Conservation (phyloP, 495 filamentous ascomycete genomes). For the Aspergillus bertholletiae region DNA sequence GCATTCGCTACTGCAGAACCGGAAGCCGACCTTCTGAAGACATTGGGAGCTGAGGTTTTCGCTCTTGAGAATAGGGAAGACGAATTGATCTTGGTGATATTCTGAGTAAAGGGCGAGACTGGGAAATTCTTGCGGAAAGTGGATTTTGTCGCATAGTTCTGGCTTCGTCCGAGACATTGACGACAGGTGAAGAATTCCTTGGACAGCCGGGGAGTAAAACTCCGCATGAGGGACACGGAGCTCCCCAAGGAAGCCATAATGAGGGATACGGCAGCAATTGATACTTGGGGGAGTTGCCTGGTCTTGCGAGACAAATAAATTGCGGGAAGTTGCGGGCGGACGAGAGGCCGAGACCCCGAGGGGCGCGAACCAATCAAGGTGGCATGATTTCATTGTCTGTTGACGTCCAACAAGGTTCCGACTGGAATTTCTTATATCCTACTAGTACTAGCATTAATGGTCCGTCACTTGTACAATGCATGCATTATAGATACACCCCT, state of each 20-base stretch:
- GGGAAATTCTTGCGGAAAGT: conserved; percentile 30
- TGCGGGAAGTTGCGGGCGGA: conserved; percentile 1
- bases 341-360: conserved; percentile 11
- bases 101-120: conserved; percentile 24
- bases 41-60: conserved; percentile 31
- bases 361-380: conserved; percentile 10
- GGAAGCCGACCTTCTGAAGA: conserved; percentile 23
- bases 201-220: conserved; percentile 47
- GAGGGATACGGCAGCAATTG: conserved; percentile 7
- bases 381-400: conserved; percentile 13
- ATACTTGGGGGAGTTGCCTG: conserved; percentile 2
- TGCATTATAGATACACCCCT: too few species aligned
- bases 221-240: conserved; percentile 30
- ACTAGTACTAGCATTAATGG: not conserved
- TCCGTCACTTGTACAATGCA: too few species aligned
- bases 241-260: conserved; percentile 37
- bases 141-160: conserved; percentile 29
- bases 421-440: not conserved
- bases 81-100: conserved; percentile 23
- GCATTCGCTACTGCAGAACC: conserved; percentile 17
- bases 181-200: conserved; percentile 58
- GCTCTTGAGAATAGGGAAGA: conserved; percentile 23
- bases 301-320: not conserved
- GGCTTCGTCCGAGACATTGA: conserved; percentile 51
- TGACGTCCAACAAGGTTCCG: too few species aligned